These are phyloP conservation scores for Tetrahymena elliotti DNA, from an alignment of 73 alveolate species.

Conservation along the genomic window DNA sequence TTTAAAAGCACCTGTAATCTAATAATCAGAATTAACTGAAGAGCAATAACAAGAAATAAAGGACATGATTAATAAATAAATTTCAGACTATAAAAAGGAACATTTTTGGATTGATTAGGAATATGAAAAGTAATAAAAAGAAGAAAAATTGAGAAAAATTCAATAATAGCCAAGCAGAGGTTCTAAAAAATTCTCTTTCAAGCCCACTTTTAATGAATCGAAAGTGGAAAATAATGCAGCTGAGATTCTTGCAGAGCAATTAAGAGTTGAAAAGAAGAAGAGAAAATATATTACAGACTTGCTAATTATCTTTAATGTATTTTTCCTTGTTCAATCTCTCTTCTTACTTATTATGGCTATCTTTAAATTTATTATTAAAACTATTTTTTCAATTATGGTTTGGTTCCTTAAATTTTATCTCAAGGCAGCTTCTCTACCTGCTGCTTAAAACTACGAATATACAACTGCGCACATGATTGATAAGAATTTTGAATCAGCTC, in stretches of 20 bases:
- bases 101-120: neutral
- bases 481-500: slow-evolving; percentile 39
- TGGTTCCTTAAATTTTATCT: neutral
- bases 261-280: neutral
- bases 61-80: neutral
- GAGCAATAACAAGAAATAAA: neutral
- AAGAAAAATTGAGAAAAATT: neutral
- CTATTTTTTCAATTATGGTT: neutral
- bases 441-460: slow-evolving; percentile 32
- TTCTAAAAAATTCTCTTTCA: neutral
- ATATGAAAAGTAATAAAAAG: neutral
- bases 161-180: neutral
- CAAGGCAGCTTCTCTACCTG: neutral
- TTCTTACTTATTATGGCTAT: neutral
- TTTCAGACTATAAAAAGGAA: neutral
- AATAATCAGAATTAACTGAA: neutral
- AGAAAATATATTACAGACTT: neutral
- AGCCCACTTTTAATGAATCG: neutral
- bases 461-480: slow-evolving; percentile 43
- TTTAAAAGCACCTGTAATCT: neutral
- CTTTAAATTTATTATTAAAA: neutral
- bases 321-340: neutral
- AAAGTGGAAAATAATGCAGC: neutral
- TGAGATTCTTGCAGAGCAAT: neutral
- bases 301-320: neutral